Conservation (phyloP, 2,329 filamentous ascomycete species). For the Conoideocrella luteorostrata region DNA sequence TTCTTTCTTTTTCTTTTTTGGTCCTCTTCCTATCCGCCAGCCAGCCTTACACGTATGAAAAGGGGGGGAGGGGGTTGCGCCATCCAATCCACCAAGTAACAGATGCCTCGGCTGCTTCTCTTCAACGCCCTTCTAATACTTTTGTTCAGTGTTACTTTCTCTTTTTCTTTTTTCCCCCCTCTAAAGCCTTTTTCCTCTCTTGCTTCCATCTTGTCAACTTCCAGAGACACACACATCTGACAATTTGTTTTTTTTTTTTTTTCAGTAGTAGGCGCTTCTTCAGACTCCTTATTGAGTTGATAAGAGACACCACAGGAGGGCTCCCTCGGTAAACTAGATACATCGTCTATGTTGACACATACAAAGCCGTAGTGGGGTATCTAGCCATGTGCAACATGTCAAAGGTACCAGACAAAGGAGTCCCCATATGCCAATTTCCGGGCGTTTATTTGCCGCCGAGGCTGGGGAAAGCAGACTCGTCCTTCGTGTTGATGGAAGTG, state of each 20-base stretch:
- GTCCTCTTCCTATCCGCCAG: no score
- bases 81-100: no score
- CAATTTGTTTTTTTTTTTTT: not conserved
- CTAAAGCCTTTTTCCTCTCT: not conserved
- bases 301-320: not conserved
- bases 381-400: slow-evolving; percentile 9
- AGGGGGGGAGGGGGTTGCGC: no score
- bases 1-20: not conserved
- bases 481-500: slow-evolving; percentile 48
- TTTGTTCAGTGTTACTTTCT: not conserved
- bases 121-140: no score
- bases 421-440: not conserved
- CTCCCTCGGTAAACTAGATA: slow-evolving; percentile 3
- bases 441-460: slow-evolving; percentile 47
- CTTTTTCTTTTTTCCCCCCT: not conserved
- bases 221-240: slow-evolving; percentile 1
- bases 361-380: slow-evolving; percentile 9
- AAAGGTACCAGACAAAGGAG: slow-evolving; percentile 1
- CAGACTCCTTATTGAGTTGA: no score
- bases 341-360: slow-evolving; percentile 7
- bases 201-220: not conserved
- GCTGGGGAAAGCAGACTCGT: slow-evolving; percentile 55
- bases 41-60: no score
- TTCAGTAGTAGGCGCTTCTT: no score
- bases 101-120: no score